phyloP scores from a whole-genome alignment of 2,329 filamentous ascomycete genomes.

The Cadophora malorum region DNA sequence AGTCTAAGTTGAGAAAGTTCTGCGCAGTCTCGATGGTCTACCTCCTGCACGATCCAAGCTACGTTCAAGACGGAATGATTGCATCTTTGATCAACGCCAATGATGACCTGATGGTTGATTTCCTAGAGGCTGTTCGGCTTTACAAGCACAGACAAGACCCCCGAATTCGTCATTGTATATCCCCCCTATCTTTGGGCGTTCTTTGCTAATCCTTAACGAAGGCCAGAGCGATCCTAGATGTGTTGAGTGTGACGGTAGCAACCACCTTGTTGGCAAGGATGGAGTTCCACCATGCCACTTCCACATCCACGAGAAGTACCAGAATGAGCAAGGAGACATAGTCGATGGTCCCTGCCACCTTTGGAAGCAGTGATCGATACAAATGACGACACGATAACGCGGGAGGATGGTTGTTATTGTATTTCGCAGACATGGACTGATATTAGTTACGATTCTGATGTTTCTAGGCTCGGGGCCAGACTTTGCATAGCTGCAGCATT shows the following conservation, averaged over 20 bases:
- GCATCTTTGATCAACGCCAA: constrained; percentile 18
- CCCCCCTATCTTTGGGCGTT: not conserved
- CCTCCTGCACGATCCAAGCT: constrained; percentile 8
- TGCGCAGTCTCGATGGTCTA: constrained; percentile 27
- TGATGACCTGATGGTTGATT: constrained; percentile 30
- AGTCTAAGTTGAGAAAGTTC: constrained; percentile 34
- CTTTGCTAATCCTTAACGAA: not conserved
- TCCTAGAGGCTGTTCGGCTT: constrained; percentile 25
- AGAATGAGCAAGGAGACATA: not conserved
- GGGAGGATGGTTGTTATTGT: not conserved
- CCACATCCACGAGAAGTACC: constrained; percentile 15
- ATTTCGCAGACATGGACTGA: not conserved
- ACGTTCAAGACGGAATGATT: constrained; percentile 22
- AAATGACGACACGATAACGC: not conserved
- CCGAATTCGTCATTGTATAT: constrained; percentile 32
- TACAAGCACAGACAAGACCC: constrained; percentile 31
- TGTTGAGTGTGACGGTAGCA: constrained; percentile 7
- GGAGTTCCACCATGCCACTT: constrained; percentile 21
- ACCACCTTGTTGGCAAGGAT: not conserved
- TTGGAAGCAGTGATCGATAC: not conserved
- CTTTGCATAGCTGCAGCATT: not conserved
- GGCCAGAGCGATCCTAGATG: constrained; percentile 2
- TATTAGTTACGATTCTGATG: not conserved
- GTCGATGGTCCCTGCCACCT: constrained; percentile 14
- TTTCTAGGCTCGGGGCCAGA: not conserved